Conservation (phyloP, 805 yeast species). For the Ogataea sp. region DNA sequence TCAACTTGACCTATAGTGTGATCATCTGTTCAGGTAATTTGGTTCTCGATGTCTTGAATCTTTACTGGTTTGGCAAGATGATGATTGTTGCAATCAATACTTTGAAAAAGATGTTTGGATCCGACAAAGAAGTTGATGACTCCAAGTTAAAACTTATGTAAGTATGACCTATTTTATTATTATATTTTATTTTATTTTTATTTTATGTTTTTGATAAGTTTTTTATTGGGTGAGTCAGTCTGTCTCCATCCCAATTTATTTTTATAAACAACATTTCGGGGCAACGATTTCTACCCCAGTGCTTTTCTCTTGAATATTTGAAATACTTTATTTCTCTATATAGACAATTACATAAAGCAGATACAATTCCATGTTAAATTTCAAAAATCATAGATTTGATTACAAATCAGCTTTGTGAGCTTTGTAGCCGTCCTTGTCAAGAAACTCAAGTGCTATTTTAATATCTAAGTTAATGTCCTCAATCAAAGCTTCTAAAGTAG, state of each 20-base stretch:
- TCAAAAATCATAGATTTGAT: constrained; percentile 2
- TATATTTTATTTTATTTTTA: too few species aligned
- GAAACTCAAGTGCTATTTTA: constrained; percentile 46
- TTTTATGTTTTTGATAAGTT: too few species aligned
- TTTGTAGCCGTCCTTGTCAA: constrained; percentile 35
- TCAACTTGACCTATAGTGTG: constrained; percentile 16
- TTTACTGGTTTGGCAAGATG: constrained; percentile 31
- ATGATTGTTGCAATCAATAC: constrained; percentile 27
- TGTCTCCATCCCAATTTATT: too few species aligned
- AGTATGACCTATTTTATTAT: too few species aligned
- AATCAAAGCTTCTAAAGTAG: constrained; percentile 73
- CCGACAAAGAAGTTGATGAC: constrained; percentile 11
- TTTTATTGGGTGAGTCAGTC: too few species aligned
- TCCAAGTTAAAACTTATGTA: constrained; percentile 25
- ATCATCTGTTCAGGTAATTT: constrained; percentile 23
- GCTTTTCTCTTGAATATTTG: too few species aligned
- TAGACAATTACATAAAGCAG: constrained; percentile 1
- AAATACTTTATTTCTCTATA: constrained; percentile 11
- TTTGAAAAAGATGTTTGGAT: constrained; percentile 23
- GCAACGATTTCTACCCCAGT: too few species aligned
- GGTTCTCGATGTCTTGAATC: constrained; percentile 25
- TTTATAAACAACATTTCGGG: too few species aligned
- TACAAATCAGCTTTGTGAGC: constrained; percentile 15
- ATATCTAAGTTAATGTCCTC: constrained; percentile 80
- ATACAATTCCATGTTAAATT: not conserved